Percentiles rank a stretch among this genome's conserved stretches.
Evolutionary conservation across 257 asterid genomes (phyloP).

Genomic region (Penstemon newberryi): DNA sequence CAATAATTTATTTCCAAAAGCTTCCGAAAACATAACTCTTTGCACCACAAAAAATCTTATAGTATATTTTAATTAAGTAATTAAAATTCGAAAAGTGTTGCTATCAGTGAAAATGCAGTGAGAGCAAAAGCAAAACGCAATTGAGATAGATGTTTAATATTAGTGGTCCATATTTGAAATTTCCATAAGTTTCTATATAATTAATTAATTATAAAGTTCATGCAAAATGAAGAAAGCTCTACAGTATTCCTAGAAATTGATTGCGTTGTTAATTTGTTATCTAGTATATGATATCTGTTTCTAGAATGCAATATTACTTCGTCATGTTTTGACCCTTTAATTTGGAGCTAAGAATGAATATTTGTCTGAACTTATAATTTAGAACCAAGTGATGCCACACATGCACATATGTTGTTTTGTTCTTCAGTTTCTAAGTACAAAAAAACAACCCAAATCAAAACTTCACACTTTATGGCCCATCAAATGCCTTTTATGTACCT

Average conservation of each 20-base stretch:
- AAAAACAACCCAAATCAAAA: conserved; percentile 12
- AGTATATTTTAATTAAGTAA: no score
- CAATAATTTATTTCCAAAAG: no score
- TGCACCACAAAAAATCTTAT: conserved; percentile 7
- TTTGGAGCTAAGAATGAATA: conserved; percentile 28
- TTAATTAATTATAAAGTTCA: no score
- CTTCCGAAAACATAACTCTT: background rate
- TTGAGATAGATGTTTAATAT: background rate
- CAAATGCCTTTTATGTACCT: conserved; percentile 12
- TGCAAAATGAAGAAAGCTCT: background rate
- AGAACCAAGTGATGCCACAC: conserved; percentile 30
- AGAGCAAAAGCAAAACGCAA: conserved; percentile 8
- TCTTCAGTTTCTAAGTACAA: no score
- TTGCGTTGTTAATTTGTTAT: no score
- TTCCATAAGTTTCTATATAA: background rate
- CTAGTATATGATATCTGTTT: background rate
- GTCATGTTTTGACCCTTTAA: conserved; percentile 27
- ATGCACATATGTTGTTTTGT: conserved; percentile 31
- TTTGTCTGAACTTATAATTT: conserved; percentile 41
- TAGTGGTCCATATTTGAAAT: conserved; percentile 12
- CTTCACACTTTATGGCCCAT: conserved; percentile 37
- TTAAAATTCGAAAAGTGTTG: background rate
- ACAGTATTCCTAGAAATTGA: background rate
- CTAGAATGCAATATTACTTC: conserved; percentile 10
- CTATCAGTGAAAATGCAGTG: conserved; percentile 1